Base-by-base conservation (phyloP, 163 green algal genomes). In the Chlorella variabilis region DNA sequence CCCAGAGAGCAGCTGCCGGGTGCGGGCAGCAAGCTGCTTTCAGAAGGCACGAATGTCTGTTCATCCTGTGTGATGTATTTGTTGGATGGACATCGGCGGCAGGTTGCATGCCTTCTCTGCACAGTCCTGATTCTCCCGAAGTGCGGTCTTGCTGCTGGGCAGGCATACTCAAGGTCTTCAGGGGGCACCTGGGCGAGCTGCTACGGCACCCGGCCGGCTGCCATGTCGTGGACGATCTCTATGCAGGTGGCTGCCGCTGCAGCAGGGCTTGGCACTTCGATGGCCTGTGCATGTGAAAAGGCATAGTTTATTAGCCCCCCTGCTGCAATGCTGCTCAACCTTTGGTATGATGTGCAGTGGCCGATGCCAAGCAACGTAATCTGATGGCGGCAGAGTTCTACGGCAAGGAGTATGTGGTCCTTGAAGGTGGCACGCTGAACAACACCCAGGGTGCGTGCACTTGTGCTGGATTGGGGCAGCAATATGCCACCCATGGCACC, bases 361-460 rank as follows among this genome's bases (percentile, higher is more conserved):
- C 86, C 8, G 84, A 78, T n/a, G 76, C 81, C 1, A 15, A 81
- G 33, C 85, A 90, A 78, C 88, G 90, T 63, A 95, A 94, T 69
- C 73, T 86, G 15, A 88, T 95, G 85, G 92, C 89, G 20, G 88
- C 94, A 18, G 94, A 98, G 89, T 94, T 97, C 56, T 97, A 97
- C 71, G 91, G 92, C 62, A 91, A 89, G 49, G 94, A 98, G 87
- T 96, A 91, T 65, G 81, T 85, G 17, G 81, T 98, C 31, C 95
- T 97, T 80, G 87, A 87, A 45, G 87, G 86, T 56, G 85, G 81
- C 62, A 69, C 68, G n/a, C 69, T 82, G n/a, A 82, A 85, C 67
- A 78, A 76, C 49, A 68, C 54, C 6, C 49, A 80, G 36, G 48
- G 70, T 80, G 56, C 11, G 73, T 31, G 38, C 25, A 42, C 68